These are phyloP conservation scores for Tulasnella sp. DNA, from an alignment of 768 basidiomycete species.

Conservation along the genomic window DNA sequence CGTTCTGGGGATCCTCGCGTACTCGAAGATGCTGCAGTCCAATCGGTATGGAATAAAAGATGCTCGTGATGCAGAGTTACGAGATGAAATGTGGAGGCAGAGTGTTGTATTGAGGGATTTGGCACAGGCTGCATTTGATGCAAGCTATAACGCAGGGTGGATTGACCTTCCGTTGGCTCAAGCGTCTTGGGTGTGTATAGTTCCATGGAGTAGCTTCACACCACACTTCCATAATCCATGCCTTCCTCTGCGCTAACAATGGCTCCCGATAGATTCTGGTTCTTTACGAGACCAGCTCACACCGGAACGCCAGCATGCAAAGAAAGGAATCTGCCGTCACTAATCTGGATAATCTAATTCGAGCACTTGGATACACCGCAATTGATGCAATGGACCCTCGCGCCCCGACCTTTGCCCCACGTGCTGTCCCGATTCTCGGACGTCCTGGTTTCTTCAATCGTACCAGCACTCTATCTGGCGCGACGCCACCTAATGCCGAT, in stretches of 20 bases:
- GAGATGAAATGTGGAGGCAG: neutral
- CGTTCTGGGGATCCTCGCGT: constrained; percentile 12
- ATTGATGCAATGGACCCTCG: constrained; percentile 14
- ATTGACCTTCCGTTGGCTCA: constrained; percentile 13
- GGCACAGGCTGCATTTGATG: constrained; percentile 13
- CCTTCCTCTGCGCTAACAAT: no score
- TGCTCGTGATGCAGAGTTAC: constrained; percentile 7
- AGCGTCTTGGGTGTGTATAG: constrained; percentile 10
- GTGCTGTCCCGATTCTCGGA: constrained; percentile 6
- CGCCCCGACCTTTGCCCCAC: constrained; percentile 4
- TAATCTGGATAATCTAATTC: constrained; percentile 10
- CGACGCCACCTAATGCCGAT: no score
- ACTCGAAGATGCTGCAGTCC: constrained; percentile 7
- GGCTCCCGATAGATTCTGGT: constrained; percentile 10
- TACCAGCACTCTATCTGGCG: neutral
- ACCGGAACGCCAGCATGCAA: neutral
- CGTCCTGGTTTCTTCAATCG: neutral
- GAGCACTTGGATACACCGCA: neutral
- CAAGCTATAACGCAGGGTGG: constrained; percentile 16
- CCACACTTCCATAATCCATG: no score
- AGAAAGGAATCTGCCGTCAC: neutral
- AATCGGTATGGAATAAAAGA: no score
- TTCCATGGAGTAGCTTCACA: no score
- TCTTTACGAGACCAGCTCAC: constrained; percentile 15
- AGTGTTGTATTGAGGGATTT: constrained; percentile 11